phyloP scores from a whole-genome alignment of 2,329 filamentous ascomycete genomes.

The Amauroascus niger region DNA sequence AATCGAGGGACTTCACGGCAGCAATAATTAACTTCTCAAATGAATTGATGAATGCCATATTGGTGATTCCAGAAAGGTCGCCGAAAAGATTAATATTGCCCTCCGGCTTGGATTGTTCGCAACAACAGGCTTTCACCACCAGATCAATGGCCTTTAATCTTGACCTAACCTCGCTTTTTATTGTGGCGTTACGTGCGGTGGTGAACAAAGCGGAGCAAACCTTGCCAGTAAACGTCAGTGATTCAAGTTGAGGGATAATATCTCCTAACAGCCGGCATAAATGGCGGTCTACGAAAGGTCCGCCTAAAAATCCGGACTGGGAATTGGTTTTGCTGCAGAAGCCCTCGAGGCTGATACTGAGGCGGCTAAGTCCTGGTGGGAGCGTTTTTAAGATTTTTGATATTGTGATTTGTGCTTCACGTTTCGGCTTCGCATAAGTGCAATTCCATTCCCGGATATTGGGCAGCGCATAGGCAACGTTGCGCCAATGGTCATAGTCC shows the following conservation, averaged over 20 bases:
- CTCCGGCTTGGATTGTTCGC: constrained; percentile 28
- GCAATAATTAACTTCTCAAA: constrained; percentile 61
- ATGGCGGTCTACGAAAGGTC: constrained; percentile 47
- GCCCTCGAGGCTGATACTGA: constrained; percentile 61
- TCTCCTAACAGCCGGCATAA: constrained; percentile 56
- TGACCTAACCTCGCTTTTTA: constrained; percentile 37
- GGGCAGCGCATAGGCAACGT: constrained; percentile 54
- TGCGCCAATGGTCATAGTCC: constrained; percentile 51
- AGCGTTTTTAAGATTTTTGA: constrained; percentile 52
- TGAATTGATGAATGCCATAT: constrained; percentile 60
- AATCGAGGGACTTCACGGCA: constrained; percentile 51
- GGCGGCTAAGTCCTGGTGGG: constrained; percentile 49
- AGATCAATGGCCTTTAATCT: constrained; percentile 58
- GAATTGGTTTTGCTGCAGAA: constrained; percentile 57
- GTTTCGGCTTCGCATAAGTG: constrained; percentile 58
- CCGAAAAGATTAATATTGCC: constrained; percentile 36
- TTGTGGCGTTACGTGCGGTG: constrained; percentile 43
- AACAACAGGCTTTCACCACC: constrained; percentile 65
- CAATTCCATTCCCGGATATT: constrained; percentile 50
- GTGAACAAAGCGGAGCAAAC: constrained; percentile 62
- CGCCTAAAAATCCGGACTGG: constrained; percentile 43
- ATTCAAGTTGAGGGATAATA: constrained; percentile 53
- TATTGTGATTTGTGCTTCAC: constrained; percentile 63
- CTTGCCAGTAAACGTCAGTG: constrained; percentile 62
- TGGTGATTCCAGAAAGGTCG: constrained; percentile 62